Evolutionary conservation across 495 filamentous ascomycete species (phyloP).

Genomic region (Penicillium paxilli): DNA sequence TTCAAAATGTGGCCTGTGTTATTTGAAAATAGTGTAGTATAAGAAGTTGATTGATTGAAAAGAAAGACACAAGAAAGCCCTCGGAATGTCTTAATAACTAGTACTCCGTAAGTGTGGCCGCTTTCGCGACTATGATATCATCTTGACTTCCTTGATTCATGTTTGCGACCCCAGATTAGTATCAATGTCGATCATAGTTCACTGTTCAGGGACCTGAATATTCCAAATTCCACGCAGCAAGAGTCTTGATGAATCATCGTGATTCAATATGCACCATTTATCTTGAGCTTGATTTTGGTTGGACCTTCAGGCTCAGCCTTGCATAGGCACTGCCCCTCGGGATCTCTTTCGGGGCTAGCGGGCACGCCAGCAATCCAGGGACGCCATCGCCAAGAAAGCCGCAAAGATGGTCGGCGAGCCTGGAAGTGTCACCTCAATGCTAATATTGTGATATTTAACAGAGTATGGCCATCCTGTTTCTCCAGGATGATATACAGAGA

Average conservation of each 20-base stretch:
- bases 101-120: neutral
- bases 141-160: neutral
- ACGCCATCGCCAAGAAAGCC: neutral
- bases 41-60: neutral
- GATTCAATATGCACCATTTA: neutral
- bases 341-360: neutral
- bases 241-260: neutral
- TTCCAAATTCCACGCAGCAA: neutral
- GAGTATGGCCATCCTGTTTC: neutral
- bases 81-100: neutral
- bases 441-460: neutral
- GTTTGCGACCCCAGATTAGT: neutral
- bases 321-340: neutral
- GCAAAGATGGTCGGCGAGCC: neutral
- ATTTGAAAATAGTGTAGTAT: too few relatives aligned
- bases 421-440: neutral
- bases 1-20: too few relatives aligned
- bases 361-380: neutral
- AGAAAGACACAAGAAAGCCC: neutral
- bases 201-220: too few relatives aligned
- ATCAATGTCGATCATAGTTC: too few relatives aligned
- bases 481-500: neutral
- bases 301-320: neutral
- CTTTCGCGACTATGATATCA: neutral
- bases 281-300: neutral